These are phyloP conservation scores for Leishmania arabica DNA, from an alignment of 208 protist genomes.

Conservation along the genomic window DNA sequence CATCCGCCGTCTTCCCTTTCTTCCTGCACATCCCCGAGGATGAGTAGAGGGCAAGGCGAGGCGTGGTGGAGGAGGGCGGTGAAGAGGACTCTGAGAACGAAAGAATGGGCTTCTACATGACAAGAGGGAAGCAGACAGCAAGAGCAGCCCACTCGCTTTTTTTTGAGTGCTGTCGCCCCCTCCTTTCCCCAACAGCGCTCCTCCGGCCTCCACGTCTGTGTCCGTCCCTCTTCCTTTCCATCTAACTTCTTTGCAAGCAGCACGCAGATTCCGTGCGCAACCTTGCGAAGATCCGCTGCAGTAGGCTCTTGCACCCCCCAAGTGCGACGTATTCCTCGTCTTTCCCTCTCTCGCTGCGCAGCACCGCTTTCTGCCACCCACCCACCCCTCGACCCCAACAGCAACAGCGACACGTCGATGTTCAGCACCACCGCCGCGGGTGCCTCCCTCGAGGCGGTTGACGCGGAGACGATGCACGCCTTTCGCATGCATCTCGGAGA, in stretches of 20 bases:
- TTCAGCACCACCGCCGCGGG: neutral
- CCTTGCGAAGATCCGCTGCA: neutral
- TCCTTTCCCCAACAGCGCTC: neutral
- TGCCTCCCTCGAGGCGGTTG: slow-evolving; percentile 10
- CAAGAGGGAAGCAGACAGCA: neutral
- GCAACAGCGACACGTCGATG: neutral
- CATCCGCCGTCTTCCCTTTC: neutral
- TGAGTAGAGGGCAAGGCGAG: neutral
- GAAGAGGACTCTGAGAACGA: neutral
- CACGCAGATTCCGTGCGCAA: neutral
- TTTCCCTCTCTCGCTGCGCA: neutral
- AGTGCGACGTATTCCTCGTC: neutral
- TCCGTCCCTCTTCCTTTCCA: neutral
- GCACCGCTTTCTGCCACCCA: neutral
- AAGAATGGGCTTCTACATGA: no score
- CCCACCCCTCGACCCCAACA: neutral
- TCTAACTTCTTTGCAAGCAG: neutral
- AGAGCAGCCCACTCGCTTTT: neutral
- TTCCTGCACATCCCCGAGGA: neutral
- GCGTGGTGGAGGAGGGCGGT: neutral
- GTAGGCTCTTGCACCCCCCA: neutral
- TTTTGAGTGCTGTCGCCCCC: neutral
- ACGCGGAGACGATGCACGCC: slow-evolving; percentile 22
- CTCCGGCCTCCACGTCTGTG: neutral
- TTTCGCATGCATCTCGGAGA: slow-evolving; percentile 15